Evolutionary conservation across 2,329 filamentous ascomycete genomes (phyloP).

Genomic region (Neodidymelliopsis sp.): DNA sequence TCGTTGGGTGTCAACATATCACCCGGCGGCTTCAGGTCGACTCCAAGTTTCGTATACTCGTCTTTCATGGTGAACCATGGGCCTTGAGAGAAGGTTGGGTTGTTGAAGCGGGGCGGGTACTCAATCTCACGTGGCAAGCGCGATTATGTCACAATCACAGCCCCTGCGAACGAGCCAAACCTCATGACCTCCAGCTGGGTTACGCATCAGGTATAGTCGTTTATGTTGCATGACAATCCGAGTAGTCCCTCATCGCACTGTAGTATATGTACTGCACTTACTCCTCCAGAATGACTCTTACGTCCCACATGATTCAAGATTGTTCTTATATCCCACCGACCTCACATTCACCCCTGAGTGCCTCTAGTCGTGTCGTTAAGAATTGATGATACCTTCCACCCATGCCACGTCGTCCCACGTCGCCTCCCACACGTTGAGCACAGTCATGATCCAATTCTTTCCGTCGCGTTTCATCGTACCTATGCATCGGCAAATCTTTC

Average conservation of each 20-base stretch:
- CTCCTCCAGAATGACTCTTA: too few relatives aligned
- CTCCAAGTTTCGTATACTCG: slow-evolving; percentile 13
- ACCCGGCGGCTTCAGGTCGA: slow-evolving; percentile 21
- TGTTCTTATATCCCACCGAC: not conserved
- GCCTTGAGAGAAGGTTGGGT: slow-evolving; percentile 13
- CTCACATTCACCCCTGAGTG: slow-evolving; percentile 4
- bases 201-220: too few relatives aligned
- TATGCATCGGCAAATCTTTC: slow-evolving; percentile 57
- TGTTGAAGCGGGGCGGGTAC: slow-evolving; percentile 36
- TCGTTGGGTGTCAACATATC: slow-evolving; percentile 33
- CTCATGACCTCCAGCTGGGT: not conserved
- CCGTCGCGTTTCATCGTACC: slow-evolving; percentile 57
- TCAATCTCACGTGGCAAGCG: slow-evolving; percentile 30
- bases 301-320: not conserved
- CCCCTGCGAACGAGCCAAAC: not conserved
- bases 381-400: slow-evolving; percentile 55
- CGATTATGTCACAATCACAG: slow-evolving; percentile 17
- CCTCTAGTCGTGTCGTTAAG: slow-evolving; percentile 14
- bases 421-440: slow-evolving; percentile 61
- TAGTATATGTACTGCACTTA: too few relatives aligned
- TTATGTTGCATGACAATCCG: too few relatives aligned
- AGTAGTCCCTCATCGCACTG: too few relatives aligned
- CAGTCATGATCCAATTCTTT: slow-evolving; percentile 53
- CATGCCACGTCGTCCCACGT: slow-evolving; percentile 63
- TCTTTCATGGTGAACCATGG: slow-evolving; percentile 18